These are phyloP conservation scores for Candida lessepsii DNA, from an alignment of 805 yeast species.

Conservation along the genomic window DNA sequence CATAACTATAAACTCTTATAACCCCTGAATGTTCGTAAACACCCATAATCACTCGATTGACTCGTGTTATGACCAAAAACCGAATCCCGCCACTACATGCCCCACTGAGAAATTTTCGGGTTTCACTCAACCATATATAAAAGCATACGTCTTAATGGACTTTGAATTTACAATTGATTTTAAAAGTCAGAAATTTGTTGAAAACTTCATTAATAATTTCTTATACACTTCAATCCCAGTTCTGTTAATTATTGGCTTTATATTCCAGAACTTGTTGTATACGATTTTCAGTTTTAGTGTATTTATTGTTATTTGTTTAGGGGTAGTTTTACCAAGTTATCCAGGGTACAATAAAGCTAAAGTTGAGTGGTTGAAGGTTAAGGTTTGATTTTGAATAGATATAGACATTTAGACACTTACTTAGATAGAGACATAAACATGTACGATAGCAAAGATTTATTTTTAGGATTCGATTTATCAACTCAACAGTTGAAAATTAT, in stretches of 20 bases:
- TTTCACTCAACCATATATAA: conserved; percentile 5
- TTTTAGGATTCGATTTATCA: conserved; percentile 79
- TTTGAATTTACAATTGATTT: conserved; percentile 47
- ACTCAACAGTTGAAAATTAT: conserved; percentile 86
- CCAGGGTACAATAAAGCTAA: conserved; percentile 51
- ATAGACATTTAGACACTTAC: too few relatives aligned
- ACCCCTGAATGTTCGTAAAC: too few relatives aligned
- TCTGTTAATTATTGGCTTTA: conserved; percentile 49
- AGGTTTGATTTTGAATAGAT: conserved; percentile 17
- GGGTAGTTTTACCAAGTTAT: conserved; percentile 56
- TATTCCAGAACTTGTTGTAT: conserved; percentile 42
- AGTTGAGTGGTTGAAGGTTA: conserved; percentile 45
- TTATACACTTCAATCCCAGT: conserved; percentile 32
- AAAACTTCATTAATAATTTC: conserved; percentile 22
- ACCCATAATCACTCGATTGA: not conserved
- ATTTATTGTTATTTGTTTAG: conserved; percentile 29
- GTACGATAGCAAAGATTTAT: conserved; percentile 25
- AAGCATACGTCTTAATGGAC: conserved; percentile 10
- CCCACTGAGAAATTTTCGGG: conserved; percentile 7
- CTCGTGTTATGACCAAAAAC: not conserved
- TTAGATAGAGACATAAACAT: not conserved
- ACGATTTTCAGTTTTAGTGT: conserved; percentile 39
- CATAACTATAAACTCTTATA: too few relatives aligned
- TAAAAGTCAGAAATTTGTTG: conserved; percentile 50
- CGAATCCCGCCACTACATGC: conserved; percentile 4